A percentile compares a stretch with the other conserved stretches of the same genome.
phyloP scores from a whole-genome alignment of 1,284 basidiomycete genomes.

The Apiotrichum brassicae region DNA sequence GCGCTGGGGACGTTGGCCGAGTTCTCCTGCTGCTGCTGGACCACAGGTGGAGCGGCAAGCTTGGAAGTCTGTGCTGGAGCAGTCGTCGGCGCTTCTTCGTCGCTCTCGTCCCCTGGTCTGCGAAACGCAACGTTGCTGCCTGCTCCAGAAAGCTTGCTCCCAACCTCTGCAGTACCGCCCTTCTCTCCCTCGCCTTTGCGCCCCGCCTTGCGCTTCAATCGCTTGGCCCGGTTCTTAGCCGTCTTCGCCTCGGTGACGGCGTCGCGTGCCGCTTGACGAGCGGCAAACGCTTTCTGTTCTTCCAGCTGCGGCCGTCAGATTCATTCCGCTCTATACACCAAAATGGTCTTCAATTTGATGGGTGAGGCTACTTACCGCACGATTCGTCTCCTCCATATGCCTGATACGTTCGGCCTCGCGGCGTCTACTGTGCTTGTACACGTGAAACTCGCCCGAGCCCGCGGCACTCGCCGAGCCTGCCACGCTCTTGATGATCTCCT shows the following conservation, averaged over 20 bases:
- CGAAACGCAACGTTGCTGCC: constrained; percentile 30
- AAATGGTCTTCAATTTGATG: too few species aligned
- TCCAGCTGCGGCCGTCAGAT: constrained; percentile 53
- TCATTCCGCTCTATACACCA: too few species aligned
- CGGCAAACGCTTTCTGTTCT: constrained; percentile 60
- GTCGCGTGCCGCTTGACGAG: constrained; percentile 59
- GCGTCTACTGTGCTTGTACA: constrained; percentile 91
- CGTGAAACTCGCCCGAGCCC: constrained; percentile 93
- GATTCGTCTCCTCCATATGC: constrained; percentile 74
- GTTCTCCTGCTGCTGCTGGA: not conserved
- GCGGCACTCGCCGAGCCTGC: constrained; percentile 83
- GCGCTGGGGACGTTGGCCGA: constrained; percentile 7
- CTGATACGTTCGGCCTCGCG: constrained; percentile 92
- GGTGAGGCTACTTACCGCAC: constrained; percentile 64
- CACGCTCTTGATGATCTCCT: constrained; percentile 98
- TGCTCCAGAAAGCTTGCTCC: constrained; percentile 38
- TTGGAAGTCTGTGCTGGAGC: not conserved
- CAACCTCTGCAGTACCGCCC: constrained; percentile 9
- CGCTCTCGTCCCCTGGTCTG: constrained; percentile 32
- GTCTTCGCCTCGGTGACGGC: constrained; percentile 73
- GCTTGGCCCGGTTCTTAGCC: constrained; percentile 81
- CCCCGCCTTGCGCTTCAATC: constrained; percentile 79
- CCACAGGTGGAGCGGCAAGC: not conserved
- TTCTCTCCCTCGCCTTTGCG: constrained; percentile 44
- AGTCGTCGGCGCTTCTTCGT: constrained; percentile 10